These are phyloP conservation scores for Vitis cinerea DNA, from an alignment of 164 flowering plant genomes.

Conservation along the genomic window DNA sequence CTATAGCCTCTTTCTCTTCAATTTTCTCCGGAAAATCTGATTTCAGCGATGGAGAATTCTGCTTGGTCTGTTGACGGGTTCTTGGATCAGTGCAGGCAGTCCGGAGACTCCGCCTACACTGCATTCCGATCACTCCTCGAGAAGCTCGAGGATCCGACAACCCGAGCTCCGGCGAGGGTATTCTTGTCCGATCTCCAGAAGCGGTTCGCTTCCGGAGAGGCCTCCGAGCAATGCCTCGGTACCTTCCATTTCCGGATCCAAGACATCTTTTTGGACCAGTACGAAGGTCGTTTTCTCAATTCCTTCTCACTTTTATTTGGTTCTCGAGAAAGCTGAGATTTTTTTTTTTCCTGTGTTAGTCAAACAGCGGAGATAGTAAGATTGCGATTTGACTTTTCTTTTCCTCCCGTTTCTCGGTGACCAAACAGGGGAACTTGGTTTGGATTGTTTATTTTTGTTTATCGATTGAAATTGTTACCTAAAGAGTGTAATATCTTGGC, in stretches of 20 bases:
- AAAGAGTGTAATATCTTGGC: too few species aligned
- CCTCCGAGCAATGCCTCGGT: slow-evolving; percentile 46
- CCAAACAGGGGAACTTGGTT: too few species aligned
- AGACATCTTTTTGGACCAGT: slow-evolving; percentile 61
- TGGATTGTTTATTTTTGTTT: too few species aligned
- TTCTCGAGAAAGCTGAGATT: not conserved
- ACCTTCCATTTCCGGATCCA: slow-evolving; percentile 80
- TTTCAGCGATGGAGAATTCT: not conserved
- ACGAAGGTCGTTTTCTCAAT: slow-evolving; percentile 45
- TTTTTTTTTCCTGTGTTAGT: not conserved
- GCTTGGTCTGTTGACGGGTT: slow-evolving; percentile 51
- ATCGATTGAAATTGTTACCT: too few species aligned
- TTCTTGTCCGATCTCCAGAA: slow-evolving; percentile 69
- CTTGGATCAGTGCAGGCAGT: slow-evolving; percentile 57
- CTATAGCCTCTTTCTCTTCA: not conserved
- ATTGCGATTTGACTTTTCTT: too few species aligned
- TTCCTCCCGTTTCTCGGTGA: too few species aligned
- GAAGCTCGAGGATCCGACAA: slow-evolving; percentile 69
- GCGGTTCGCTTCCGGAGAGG: slow-evolving; percentile 43
- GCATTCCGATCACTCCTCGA: slow-evolving; percentile 70
- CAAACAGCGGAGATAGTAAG: too few species aligned
- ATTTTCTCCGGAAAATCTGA: not conserved
- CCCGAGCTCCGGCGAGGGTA: slow-evolving; percentile 66
- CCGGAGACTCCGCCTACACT: slow-evolving; percentile 85
- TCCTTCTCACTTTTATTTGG: not conserved